Base-by-base conservation (phyloP, 2,329 filamentous ascomycete species). In the Fusarium avenaceum region DNA sequence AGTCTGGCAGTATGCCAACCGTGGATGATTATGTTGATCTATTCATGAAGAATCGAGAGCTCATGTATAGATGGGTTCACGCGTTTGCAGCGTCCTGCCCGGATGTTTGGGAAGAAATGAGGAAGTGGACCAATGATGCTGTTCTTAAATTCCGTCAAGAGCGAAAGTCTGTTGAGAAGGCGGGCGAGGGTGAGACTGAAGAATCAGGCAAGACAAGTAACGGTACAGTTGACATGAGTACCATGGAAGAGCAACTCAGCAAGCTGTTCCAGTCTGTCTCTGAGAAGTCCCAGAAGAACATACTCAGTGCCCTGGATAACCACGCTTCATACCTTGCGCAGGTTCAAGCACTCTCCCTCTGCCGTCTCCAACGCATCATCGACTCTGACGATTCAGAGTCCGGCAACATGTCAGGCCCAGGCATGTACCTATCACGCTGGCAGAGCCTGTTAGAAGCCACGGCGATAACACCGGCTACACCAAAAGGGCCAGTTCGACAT, bases 11-110 rank as follows among this genome's bases (percentile, higher is more conserved):
- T n/a, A 72, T 80, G 43, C 87, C 91, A 0, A 88, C 86, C 0
- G 90, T 94, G 1, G 88, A 92, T 66, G 91, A 94, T 72, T 95
- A 90, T 65, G 89, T 93, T 10, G 78, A 84, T 15, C 78, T 95
- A 2, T 79, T 94, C 15, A 85, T 85, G 66, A 86, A 87, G 54
- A 90, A 94, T 71, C 85, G 88, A 38, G 80, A 82, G 2, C 82
- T 89, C 4, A 79, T 88, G 45, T 92, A 93, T 79, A 87, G 85
- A 51, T 94, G 92, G 81, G 75, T 94, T 4, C 91, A 94, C 68
- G 87, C 91, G 54, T 82, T 92, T 11, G 87, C 87, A 6, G 87
- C 86, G 66, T 89, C 90, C 32, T 92, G 90, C 32, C 89, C 90
- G 0, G 88, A 90, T 2, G 81, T 93, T 6, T 85, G 86, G 55